Evolutionary conservation across 805 yeast species (phyloP), one percentile per base, ranked within the genome.

Genomic region (Candida parachauliodes): DNA sequence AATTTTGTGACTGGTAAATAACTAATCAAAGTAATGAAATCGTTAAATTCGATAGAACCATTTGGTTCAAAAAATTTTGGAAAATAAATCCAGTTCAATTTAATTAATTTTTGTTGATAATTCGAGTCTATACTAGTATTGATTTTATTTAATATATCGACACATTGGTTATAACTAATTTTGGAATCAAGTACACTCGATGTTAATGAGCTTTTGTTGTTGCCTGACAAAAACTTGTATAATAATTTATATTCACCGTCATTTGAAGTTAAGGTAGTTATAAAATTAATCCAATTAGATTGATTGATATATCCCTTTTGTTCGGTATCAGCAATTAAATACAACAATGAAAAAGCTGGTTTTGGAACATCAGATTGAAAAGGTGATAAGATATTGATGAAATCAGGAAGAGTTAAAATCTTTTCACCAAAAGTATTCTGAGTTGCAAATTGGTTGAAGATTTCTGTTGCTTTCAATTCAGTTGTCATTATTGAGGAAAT

Each of bases 291-390:
- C 83, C 95, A 91, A 55, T 91, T 96, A 18, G 67, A 57, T 34
- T 79, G 66, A 19, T 76, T 71, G 34, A 87, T 69, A 42, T 71
- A 79, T 6, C 96, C 97, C 47, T 77, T 76, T 39, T 72, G 68
- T 27, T 72, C 69, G 41, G 76, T 76, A 62, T 91, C 98, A 11
- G 95, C 87, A 19, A 88, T 79, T 40, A 83, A 68, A 55, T 84
- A 91, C 34, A 91, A 77, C 43, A 89, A 71, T 5, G 71, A 54
- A 37, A 55, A 66, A 5, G 69, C 47, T 30, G 57, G 58, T 35
- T 50, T 59, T 12, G 70, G 66, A 30, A 68, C 50, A 44, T 68
- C 74, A 23, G 61, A 49, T 26, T 62, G 60, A 42, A 64, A 68
- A 8, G 74, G 74, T 21, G 72, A 55, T 41, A 68, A 54, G 28